Conservation (phyloP, 140 eudicot species). For the Stevia rebaudiana region DNA sequence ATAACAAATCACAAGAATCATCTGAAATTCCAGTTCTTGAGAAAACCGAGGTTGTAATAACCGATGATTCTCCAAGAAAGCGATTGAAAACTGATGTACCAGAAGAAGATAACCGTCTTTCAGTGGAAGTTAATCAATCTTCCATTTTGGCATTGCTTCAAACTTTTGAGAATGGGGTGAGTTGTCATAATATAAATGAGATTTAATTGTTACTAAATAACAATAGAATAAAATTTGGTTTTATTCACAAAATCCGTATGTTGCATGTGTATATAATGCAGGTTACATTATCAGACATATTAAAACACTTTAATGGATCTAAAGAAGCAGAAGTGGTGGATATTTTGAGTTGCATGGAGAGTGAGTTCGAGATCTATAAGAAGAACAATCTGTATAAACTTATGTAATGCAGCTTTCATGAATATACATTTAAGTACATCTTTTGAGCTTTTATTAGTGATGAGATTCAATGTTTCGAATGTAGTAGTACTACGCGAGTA, state of each 20-base stretch:
- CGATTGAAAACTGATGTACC: slow-evolving; percentile 47
- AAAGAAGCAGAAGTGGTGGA: slow-evolving; percentile 36
- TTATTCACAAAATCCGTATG: background rate
- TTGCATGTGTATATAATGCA: slow-evolving; percentile 28
- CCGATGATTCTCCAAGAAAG: slow-evolving; percentile 43
- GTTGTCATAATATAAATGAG: slow-evolving; percentile 10
- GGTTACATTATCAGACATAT: slow-evolving; percentile 50
- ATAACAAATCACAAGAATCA: slow-evolving; percentile 22
- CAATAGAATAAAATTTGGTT: background rate
- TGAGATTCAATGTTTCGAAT: background rate
- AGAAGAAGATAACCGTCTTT: slow-evolving; percentile 19
- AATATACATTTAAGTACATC: background rate
- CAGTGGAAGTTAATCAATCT: slow-evolving; percentile 41
- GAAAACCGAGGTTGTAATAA: slow-evolving; percentile 14
- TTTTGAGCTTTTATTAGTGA: background rate
- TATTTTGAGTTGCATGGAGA: slow-evolving; percentile 53
- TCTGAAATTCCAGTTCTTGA: slow-evolving; percentile 7
- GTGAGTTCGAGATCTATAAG: slow-evolving; percentile 55
- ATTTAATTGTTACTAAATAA: background rate
- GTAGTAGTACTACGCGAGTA: background rate
- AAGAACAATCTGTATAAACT: slow-evolving; percentile 59
- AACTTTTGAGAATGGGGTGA: slow-evolving; percentile 60
- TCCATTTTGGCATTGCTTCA: slow-evolving; percentile 48
- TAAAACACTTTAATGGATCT: slow-evolving; percentile 59
- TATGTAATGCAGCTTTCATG: slow-evolving; percentile 29